Evolutionary conservation across 2,329 filamentous ascomycete species (phyloP).

Genomic region (Tolypocladium nubicola): DNA sequence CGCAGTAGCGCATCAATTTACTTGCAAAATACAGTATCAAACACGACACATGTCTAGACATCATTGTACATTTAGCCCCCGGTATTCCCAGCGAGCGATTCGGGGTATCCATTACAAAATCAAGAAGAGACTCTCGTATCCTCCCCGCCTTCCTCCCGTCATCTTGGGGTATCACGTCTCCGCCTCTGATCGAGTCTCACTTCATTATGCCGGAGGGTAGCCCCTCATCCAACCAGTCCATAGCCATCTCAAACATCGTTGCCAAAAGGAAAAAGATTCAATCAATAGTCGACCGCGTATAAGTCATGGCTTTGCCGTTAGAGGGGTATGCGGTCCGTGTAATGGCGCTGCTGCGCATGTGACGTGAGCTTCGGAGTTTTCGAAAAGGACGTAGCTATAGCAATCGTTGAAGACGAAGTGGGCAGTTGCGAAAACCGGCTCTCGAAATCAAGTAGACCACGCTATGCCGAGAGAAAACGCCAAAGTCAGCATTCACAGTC

Average conservation of each 20-base stretch:
- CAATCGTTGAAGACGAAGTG: constrained; percentile 10
- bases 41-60: not conserved
- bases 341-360: not conserved
- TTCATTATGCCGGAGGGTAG: not conserved
- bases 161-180: not conserved
- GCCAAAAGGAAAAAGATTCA: not conserved
- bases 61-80: not conserved
- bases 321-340: not conserved
- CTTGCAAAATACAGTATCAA: not conserved
- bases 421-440: constrained; percentile 4
- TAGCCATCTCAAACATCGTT: not conserved
- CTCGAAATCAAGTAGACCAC: constrained; percentile 25
- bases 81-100: constrained; percentile 8
- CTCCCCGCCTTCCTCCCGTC: not conserved
- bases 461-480: constrained; percentile 16
- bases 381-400: not conserved
- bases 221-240: not conserved
- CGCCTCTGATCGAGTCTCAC: not conserved
- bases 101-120: constrained; percentile 9
- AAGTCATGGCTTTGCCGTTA: not conserved
- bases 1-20: not conserved
- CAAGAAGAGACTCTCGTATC: not conserved
- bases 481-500: constrained; percentile 19
- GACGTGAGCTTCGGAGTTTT: not conserved
- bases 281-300: not conserved